Evolutionary conservation across 1,139 yeast genomes (phyloP), one percentile per base, ranked within the genome.

Genomic region (Debaryomycetaceae sp.): DNA sequence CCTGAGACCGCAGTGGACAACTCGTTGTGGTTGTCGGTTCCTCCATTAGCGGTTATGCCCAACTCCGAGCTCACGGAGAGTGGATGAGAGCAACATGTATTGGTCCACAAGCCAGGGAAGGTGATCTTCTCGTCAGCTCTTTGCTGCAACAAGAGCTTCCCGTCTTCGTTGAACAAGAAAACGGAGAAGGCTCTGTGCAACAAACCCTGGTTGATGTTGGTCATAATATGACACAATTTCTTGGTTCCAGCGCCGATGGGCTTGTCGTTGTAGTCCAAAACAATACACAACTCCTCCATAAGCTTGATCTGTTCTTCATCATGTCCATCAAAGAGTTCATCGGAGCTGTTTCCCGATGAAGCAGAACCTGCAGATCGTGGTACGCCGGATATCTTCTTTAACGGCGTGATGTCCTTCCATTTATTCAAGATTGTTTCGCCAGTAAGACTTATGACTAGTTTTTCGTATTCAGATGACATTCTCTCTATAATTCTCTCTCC

Each of bases 81-180:
- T 5, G 99, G 99, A 65, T 93, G 99, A 0, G 98, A 91, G 65
- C 99, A 93, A 67, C 99, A 95, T 3, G 99, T 95, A 65, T 93
- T 93, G 37, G 99, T 93, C 99, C 99, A 93, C 85, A 89, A 82
- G 47, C 81, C 81, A 1, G 99, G 96, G 66, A 93, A 93, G 1
- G 99, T 93, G 69, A 93, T 93, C 67, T 93, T 93, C 63, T 93
- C 98, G 47, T 84, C 84, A 0, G 99, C 98, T 57, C 99, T 82
- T 68, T 89, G 96, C 68, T 93, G 99, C 55, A 93, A 76, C 53
- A 93, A 75, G 51, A 95, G 76, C 67, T 85, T 78, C 47, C 83
- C 83, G 42, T 87, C 80, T 39, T 78, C 81, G 64, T 90, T 85
- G 72, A 93, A 95, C 48, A 91, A 71, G 60, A 93, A 93, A 29